These are phyloP conservation scores for Xenosphaeropsis pyriputrescens DNA, from an alignment of 2,329 filamentous ascomycete species.

Conservation along the genomic window DNA sequence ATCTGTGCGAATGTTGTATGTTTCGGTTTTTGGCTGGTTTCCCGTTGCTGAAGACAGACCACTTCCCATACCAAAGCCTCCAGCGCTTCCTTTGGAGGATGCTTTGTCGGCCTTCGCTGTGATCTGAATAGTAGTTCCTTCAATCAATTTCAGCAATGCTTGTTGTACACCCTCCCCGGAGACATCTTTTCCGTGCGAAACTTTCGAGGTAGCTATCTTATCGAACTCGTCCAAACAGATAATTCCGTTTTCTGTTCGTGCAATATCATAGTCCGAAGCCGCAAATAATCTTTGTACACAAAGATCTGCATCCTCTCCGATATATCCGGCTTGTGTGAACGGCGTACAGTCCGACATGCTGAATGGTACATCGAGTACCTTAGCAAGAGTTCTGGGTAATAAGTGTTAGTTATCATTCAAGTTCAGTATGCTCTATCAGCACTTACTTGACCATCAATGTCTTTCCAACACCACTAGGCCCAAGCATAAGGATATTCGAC, in stretches of 20 bases:
- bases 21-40: slow-evolving; percentile 17
- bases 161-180: slow-evolving; percentile 95
- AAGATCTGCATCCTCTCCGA: slow-evolving; percentile 93
- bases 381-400: slow-evolving; percentile 62
- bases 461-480: slow-evolving; percentile 90
- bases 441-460: slow-evolving; percentile 72
- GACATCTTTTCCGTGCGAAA: slow-evolving; percentile 72
- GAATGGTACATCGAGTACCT: slow-evolving; percentile 88
- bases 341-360: slow-evolving; percentile 93
- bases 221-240: slow-evolving; percentile 95
- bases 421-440: background rate
- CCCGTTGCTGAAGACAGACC: slow-evolving; percentile 23
- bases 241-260: slow-evolving; percentile 77
- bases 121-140: slow-evolving; percentile 85
- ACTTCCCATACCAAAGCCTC: slow-evolving; percentile 17
- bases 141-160: slow-evolving; percentile 86
- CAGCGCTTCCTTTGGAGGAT: slow-evolving; percentile 7
- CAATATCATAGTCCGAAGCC: slow-evolving; percentile 78
- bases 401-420: slow-evolving; percentile 2
- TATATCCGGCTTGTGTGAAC: slow-evolving; percentile 93
- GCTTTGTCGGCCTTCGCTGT: slow-evolving; percentile 63
- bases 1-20: slow-evolving; percentile 72
- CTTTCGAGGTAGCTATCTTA: slow-evolving; percentile 82
- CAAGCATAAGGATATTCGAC: slow-evolving; percentile 82
- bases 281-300: slow-evolving; percentile 85